Percentiles rank a stretch among this genome's conserved stretches.
Conservation (phyloP, 2,329 filamentous ascomycete genomes). For the Ophiocordyceps polyrhachis-furcata region DNA sequence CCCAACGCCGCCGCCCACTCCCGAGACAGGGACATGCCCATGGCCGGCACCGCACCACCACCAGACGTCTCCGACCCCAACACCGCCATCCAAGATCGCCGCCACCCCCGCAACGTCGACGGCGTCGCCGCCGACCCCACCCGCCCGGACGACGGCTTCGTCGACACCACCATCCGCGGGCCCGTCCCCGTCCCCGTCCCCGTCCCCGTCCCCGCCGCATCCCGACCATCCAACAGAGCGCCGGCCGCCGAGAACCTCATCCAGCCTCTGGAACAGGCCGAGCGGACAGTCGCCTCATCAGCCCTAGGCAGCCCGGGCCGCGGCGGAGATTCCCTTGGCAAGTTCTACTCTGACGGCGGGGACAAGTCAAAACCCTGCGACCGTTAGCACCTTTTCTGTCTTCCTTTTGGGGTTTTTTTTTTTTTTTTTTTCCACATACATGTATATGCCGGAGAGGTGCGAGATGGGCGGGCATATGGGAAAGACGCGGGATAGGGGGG, state of each 20-base stretch:
- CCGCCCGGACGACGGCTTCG: slow-evolving; percentile 28
- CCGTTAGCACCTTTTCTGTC: background rate
- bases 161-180: slow-evolving; percentile 45
- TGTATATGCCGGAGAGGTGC: too few relatives aligned
- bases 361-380: slow-evolving; percentile 7
- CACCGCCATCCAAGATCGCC: slow-evolving; percentile 29
- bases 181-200: slow-evolving; percentile 25
- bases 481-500: too few relatives aligned
- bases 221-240: slow-evolving; percentile 10
- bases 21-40: slow-evolving; percentile 15
- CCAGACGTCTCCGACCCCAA: slow-evolving; percentile 8
- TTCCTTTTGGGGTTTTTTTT: background rate
- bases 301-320: slow-evolving; percentile 25
- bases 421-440: too few relatives aligned
- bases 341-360: slow-evolving; percentile 41
- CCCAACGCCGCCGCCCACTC: slow-evolving; percentile 26
- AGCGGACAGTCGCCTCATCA: slow-evolving; percentile 18
- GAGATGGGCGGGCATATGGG: too few relatives aligned
- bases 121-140: slow-evolving; percentile 41
- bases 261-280: slow-evolving; percentile 33
- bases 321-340: slow-evolving; percentile 29
- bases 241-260: slow-evolving; percentile 38
- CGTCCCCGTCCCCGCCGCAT: slow-evolving; percentile 18
- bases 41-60: slow-evolving; percentile 4
- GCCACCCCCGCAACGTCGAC: slow-evolving; percentile 48